phyloP scores from a whole-genome alignment of 371 early-diverging fungal genomes.

The Nematocida sp. region DNA sequence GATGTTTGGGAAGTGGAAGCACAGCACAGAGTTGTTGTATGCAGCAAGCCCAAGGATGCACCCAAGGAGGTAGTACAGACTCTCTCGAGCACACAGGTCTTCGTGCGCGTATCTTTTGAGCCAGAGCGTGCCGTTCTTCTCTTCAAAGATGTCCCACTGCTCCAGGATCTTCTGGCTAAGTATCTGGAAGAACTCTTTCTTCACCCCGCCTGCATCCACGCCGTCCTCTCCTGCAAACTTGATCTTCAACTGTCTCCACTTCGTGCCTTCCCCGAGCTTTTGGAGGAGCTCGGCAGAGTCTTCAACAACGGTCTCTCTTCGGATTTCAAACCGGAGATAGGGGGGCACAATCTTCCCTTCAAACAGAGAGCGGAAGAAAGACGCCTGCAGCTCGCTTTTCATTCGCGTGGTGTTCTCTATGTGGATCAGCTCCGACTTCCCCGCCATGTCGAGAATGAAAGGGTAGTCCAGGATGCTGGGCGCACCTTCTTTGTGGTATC shows the following conservation, averaged over 20 bases:
- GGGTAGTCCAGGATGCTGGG: slow-evolving; percentile 57
- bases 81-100: slow-evolving; percentile 66
- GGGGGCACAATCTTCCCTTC: slow-evolving; percentile 63
- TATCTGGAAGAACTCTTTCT: slow-evolving; percentile 71
- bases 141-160: slow-evolving; percentile 65
- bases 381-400: slow-evolving; percentile 62
- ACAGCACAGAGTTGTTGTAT: slow-evolving; percentile 70
- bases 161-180: slow-evolving; percentile 64
- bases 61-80: slow-evolving; percentile 66
- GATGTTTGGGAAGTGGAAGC: slow-evolving; percentile 66
- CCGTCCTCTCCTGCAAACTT: slow-evolving; percentile 68
- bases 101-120: slow-evolving; percentile 64
- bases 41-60: slow-evolving; percentile 71
- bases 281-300: slow-evolving; percentile 59
- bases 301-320: slow-evolving; percentile 57
- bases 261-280: slow-evolving; percentile 23
- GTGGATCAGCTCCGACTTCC: slow-evolving; percentile 63
- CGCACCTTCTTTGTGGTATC: slow-evolving; percentile 48
- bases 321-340: slow-evolving; percentile 59
- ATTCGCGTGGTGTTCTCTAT: slow-evolving; percentile 60
- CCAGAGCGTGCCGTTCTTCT: slow-evolving; percentile 66
- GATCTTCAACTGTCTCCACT: slow-evolving; percentile 64
- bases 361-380: slow-evolving; percentile 65
- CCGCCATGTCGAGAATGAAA: slow-evolving; percentile 61
- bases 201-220: slow-evolving; percentile 74